These are phyloP conservation scores for Epichloe festucae DNA, from an alignment of 2,329 filamentous ascomycete species.

Conservation along the genomic window DNA sequence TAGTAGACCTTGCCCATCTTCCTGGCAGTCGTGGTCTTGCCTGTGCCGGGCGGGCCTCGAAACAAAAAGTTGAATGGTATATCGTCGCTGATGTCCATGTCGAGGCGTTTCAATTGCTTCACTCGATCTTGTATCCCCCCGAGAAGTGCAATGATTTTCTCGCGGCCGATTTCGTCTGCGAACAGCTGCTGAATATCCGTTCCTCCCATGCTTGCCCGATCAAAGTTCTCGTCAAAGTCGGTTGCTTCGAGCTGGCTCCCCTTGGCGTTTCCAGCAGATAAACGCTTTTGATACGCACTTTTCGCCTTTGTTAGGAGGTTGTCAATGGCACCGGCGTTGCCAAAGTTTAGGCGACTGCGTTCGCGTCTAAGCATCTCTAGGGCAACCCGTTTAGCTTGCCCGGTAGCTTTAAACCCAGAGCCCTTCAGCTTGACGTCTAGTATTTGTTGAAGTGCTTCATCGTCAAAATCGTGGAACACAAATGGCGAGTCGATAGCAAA, in stretches of 20 bases:
- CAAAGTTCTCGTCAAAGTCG: conserved; percentile 57
- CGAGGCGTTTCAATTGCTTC: conserved; percentile 10
- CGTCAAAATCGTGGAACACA: conserved; percentile 53
- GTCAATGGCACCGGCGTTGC: conserved; percentile 63
- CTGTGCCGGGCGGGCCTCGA: conserved; percentile 53
- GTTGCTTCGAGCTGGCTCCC: conserved; percentile 61
- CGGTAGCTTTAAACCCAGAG: conserved; percentile 38
- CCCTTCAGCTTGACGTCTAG: conserved; percentile 49
- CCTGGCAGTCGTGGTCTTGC: conserved; percentile 60
- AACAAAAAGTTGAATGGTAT: conserved; percentile 60
- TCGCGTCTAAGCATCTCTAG: conserved; percentile 47
- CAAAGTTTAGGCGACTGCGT: conserved; percentile 55
- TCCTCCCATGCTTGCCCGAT: conserved; percentile 25
- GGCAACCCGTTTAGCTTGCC: conserved; percentile 37
- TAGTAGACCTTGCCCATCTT: conserved; percentile 67
- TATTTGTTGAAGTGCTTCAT: conserved; percentile 44
- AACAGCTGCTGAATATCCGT: conserved; percentile 42
- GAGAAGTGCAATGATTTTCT: conserved; percentile 38
- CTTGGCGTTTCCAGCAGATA: conserved; percentile 11
- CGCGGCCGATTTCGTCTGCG: conserved; percentile 43
- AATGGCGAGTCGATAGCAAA: conserved; percentile 55
- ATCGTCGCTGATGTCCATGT: conserved; percentile 18
- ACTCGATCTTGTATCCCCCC: conserved; percentile 33
- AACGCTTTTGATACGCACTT: conserved; percentile 18
- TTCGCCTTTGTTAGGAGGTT: conserved; percentile 50